Conservation (phyloP, 2,329 filamentous ascomycete genomes). For the Blastomyces silverae region DNA sequence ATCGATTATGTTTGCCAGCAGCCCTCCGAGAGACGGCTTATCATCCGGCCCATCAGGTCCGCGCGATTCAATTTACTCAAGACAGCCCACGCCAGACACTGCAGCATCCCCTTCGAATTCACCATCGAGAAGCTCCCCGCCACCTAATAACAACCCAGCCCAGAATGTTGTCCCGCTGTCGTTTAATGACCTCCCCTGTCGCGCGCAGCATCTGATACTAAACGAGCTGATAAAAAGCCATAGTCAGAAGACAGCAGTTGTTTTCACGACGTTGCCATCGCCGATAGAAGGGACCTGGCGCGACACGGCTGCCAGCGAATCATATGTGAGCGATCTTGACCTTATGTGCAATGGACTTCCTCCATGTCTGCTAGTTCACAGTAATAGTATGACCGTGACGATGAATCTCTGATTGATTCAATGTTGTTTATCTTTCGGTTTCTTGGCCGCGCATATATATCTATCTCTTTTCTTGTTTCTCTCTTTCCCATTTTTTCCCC, state of each 20-base stretch:
- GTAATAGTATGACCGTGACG: conserved; percentile 82
- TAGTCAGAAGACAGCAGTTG: conserved; percentile 64
- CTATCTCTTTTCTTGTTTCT: background rate
- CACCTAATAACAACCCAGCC: conserved; percentile 46
- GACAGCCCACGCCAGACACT: conserved; percentile 24
- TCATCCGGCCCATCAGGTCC: conserved; percentile 23
- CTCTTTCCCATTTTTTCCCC: background rate
- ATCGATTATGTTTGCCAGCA: conserved; percentile 67
- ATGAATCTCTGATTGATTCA: conserved; percentile 35
- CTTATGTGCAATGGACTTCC: conserved; percentile 70
- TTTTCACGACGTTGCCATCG: conserved; percentile 77
- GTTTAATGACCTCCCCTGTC: conserved; percentile 79
- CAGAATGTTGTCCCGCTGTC: conserved; percentile 62
- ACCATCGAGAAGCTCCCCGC: conserved; percentile 16
- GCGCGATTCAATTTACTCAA: conserved; percentile 37
- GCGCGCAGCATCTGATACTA: conserved; percentile 77
- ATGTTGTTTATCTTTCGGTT: background rate
- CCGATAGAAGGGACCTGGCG: conserved; percentile 68
- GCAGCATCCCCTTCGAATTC: background rate
- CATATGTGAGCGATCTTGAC: conserved; percentile 71
- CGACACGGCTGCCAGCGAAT: conserved; percentile 62
- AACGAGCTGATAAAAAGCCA: conserved; percentile 73
- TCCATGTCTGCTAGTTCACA: conserved; percentile 70
- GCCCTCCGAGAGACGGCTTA: conserved; percentile 26
- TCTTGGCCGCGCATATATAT: too few species aligned